Evolutionary conservation across 768 basidiomycete species (phyloP).

Genomic region (Scleroderma citrinum): DNA sequence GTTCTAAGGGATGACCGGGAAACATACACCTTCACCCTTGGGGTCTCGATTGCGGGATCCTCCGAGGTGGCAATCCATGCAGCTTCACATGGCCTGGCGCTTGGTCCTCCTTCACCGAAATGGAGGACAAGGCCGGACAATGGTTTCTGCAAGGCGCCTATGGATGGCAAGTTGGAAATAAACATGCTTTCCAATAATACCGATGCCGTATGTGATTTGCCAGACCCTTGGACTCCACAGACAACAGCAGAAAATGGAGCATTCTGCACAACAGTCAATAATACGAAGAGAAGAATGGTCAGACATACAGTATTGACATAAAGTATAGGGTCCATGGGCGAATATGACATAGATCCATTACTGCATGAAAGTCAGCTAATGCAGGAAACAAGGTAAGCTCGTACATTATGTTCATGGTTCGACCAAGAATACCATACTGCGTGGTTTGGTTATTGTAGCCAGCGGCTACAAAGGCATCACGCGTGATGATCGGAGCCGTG

Average conservation of each 20-base stretch:
- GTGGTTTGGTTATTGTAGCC: slow-evolving; percentile 29
- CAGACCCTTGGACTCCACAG: slow-evolving; percentile 73
- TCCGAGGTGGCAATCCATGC: too few species aligned
- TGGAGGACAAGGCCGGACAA: slow-evolving; percentile 63
- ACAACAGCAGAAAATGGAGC: slow-evolving; percentile 70
- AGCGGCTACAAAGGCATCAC: slow-evolving; percentile 39
- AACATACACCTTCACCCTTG: slow-evolving; percentile 45
- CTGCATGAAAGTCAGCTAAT: slow-evolving; percentile 16
- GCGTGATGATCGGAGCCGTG: slow-evolving; percentile 50
- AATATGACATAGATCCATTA: slow-evolving; percentile 25
- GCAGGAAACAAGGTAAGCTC: slow-evolving; percentile 5
- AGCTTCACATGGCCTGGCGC: slow-evolving; percentile 56
- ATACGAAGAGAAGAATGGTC: not conserved
- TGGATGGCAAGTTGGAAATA: slow-evolving; percentile 42
- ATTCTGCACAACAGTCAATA: slow-evolving; percentile 38
- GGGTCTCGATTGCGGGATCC: slow-evolving; percentile 30
- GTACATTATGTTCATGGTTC: slow-evolving; percentile 41
- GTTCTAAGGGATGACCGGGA: slow-evolving; percentile 56
- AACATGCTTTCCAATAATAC: slow-evolving; percentile 67
- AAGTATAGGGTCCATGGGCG: slow-evolving; percentile 42
- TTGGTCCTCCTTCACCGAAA: slow-evolving; percentile 59
- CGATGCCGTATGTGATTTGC: slow-evolving; percentile 69
- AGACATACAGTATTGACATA: slow-evolving; percentile 61
- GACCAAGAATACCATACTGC: slow-evolving; percentile 64
- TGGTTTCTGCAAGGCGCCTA: slow-evolving; percentile 48